Conservation (phyloP, 2,329 filamentous ascomycete species). For the Madurella fahalii region DNA sequence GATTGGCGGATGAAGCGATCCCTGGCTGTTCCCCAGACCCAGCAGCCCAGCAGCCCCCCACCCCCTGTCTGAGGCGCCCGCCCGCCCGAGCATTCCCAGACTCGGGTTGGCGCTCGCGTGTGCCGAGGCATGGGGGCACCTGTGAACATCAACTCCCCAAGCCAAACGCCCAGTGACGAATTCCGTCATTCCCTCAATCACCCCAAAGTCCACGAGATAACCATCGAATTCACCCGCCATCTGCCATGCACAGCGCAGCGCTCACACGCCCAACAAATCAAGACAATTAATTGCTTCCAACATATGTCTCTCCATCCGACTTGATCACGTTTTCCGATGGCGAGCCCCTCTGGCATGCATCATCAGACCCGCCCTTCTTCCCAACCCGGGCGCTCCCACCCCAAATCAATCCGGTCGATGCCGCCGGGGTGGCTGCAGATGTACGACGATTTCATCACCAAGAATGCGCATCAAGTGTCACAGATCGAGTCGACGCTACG, state of each 20-base stretch:
- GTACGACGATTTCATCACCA: conserved; percentile 89
- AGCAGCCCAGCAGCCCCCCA: not conserved
- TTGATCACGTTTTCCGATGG: conserved; percentile 11
- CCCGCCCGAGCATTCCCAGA: no score
- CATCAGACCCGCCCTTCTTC: not conserved
- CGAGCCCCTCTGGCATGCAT: conserved; percentile 11
- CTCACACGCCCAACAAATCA: not conserved
- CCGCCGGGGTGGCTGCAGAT: conserved; percentile 63
- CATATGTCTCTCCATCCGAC: conserved; percentile 1
- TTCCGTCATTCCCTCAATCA: not conserved
- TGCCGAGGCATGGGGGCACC: not conserved
- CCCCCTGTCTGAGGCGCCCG: not conserved
- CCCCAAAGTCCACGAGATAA: not conserved
- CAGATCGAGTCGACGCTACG: conserved; percentile 92
- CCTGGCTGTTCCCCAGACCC: no score
- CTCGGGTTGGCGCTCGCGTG: no score
- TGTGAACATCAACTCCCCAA: not conserved
- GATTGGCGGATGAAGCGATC: no score
- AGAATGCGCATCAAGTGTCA: conserved; percentile 88
- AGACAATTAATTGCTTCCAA: not conserved
- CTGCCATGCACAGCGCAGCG: not conserved
- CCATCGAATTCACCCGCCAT: not conserved
- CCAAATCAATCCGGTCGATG: conserved; percentile 48
- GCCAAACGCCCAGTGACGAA: not conserved
- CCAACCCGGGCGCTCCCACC: conserved; percentile 6